Base-by-base conservation (phyloP, 2,329 filamentous ascomycete species). In the Madurella fahalii region DNA sequence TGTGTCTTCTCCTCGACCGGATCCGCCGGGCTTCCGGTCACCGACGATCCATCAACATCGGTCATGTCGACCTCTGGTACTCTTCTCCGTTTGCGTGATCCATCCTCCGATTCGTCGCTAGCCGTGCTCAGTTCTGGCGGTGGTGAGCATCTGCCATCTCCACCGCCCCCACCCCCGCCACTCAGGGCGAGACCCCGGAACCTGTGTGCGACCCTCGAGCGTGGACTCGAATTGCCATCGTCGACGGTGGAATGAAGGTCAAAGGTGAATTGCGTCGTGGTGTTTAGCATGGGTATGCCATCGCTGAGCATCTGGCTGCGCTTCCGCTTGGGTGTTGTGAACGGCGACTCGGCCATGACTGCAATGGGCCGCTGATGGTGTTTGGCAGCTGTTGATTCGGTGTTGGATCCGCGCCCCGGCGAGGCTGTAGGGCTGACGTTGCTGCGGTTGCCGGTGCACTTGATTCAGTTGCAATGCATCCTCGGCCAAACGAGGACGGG, bases 201-300 rank as follows among this genome's bases (percentile, higher is more conserved):
- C 62, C 72, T 72, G 64, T 77, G 75, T 40, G 75, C 77, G 40
- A 83, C 77, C 51, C 68, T 75, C 41, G 76, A 76, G 51, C 75
- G 73, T n/a, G 80, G 79, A 58, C 80, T 83, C 59, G 68, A 73
- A 63, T 69, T 75, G 54, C 78, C 79, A 48, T 79, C 77, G 31
- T 77, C 74, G 40, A 67, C 57, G 30, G 64, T 52, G 37, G 68
- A 54, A 55, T 66, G 47, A 43, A 66, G 58, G 53, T 77, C 72
- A 61, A 81, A 81, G 1, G 76, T 74, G 65, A 81, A 81, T 17
- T 58, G 45, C 1, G 52, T 42, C n/a, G 45, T 42, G 2, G 49
- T 57, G 52, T 61, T 43, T 2, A 61, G 50, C 9, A 52, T 54
- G 18, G 58, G 53, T 7, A 60, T 40, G 11, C 57, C 46, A 15